These are phyloP conservation scores for Myxozyma vanderwaltii DNA, from an alignment of 805 yeast genomes.

Conservation along the genomic window DNA sequence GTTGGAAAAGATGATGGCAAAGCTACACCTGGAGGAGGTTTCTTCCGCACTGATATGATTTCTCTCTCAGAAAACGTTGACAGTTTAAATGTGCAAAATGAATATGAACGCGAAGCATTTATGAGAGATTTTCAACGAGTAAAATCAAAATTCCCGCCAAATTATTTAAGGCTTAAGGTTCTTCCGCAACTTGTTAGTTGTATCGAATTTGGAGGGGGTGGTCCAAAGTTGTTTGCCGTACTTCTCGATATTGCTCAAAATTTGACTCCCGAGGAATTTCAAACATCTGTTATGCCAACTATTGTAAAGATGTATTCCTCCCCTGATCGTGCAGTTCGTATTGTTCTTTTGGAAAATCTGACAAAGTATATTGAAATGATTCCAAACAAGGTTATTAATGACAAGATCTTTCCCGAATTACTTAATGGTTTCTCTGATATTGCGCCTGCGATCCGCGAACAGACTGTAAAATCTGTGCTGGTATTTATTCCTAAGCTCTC, in stretches of 20 bases:
- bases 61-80: slow-evolving; percentile 55
- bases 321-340: slow-evolving; percentile 76
- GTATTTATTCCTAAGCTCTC: slow-evolving; percentile 53
- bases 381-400: slow-evolving; percentile 63
- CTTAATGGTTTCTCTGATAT: slow-evolving; percentile 86
- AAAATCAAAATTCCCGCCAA: slow-evolving; percentile 48
- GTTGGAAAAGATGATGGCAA: slow-evolving; percentile 25
- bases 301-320: slow-evolving; percentile 63
- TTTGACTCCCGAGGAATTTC: slow-evolving; percentile 44
- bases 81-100: slow-evolving; percentile 56
- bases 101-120: slow-evolving; percentile 55
- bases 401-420: slow-evolving; percentile 65
- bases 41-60: slow-evolving; percentile 51
- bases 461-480: slow-evolving; percentile 69
- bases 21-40: slow-evolving; percentile 31
- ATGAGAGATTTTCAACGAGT: slow-evolving; percentile 46
- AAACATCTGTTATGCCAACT: slow-evolving; percentile 56
- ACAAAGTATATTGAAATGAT: slow-evolving; percentile 56
- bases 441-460: slow-evolving; percentile 76
- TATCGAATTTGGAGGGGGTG: slow-evolving; percentile 42
- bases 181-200: slow-evolving; percentile 69
- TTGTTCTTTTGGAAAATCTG: slow-evolving; percentile 66
- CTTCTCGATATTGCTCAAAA: slow-evolving; percentile 43
- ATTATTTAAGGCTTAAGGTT: slow-evolving; percentile 60
- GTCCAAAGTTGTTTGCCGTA: slow-evolving; percentile 38